phyloP scores from a whole-genome alignment of 2,329 filamentous ascomycete species.

The Fusarium burgessii region DNA sequence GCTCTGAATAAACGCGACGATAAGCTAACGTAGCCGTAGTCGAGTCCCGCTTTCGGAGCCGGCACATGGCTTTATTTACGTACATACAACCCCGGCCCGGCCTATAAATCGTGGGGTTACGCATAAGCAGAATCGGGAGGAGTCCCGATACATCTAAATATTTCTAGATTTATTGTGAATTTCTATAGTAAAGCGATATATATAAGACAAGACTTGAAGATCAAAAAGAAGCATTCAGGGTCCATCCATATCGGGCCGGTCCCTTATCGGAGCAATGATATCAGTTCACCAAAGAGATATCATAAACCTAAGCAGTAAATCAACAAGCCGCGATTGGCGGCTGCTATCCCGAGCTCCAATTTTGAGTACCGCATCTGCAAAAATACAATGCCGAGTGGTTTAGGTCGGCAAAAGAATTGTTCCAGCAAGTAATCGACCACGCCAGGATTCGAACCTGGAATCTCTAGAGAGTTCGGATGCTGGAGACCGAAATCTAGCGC shows the following conservation, averaged over 20 bases:
- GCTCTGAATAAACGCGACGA: constrained; percentile 44
- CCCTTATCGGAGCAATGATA: constrained; percentile 3
- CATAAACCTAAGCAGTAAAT: constrained; percentile 4
- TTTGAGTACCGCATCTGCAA: neutral
- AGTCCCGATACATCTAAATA: constrained; percentile 1
- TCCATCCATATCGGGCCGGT: constrained; percentile 8
- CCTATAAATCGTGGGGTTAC: constrained; percentile 35
- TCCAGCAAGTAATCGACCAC: constrained; percentile 49
- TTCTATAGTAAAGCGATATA: neutral
- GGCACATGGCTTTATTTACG: constrained; percentile 36
- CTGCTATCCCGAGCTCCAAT: neutral
- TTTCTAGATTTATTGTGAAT: neutral
- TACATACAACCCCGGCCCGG: constrained; percentile 25
- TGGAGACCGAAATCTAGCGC: constrained; percentile 57
- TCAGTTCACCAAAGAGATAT: neutral
- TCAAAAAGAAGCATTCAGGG: neutral
- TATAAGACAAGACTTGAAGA: neutral
- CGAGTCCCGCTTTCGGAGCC: constrained; percentile 49
- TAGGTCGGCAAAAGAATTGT: neutral
- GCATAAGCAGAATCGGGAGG: constrained; percentile 23
- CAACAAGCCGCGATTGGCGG: constrained; percentile 4
- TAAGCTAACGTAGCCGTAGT: constrained; percentile 44
- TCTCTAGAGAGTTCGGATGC: constrained; percentile 53
- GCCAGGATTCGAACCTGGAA: constrained; percentile 58
- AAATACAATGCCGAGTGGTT: neutral